These are phyloP conservation scores for Ascocoryne sarcoides DNA, from an alignment of 2,329 filamentous ascomycete genomes.

Conservation along the genomic window DNA sequence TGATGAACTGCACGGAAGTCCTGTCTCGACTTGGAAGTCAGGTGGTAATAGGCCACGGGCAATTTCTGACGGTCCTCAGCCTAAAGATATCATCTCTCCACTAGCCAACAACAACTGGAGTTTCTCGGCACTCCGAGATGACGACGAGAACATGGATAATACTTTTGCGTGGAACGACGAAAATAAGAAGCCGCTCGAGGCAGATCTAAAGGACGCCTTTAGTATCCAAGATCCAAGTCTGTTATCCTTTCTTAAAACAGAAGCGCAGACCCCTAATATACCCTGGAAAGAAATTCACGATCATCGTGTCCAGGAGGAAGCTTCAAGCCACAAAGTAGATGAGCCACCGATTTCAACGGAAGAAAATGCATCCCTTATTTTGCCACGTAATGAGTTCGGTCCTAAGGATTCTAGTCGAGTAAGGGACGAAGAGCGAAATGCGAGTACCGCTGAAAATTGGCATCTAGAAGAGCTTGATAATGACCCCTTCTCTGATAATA, in stretches of 20 bases:
- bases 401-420: constrained; percentile 10
- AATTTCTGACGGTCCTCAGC: constrained; percentile 46
- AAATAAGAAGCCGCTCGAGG: neutral
- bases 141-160: neutral
- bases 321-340: constrained; percentile 10
- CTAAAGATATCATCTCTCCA: constrained; percentile 37
- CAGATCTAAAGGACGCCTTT: neutral
- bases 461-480: constrained; percentile 17
- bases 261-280: neutral
- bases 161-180: neutral
- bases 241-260: no score
- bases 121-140: constrained; percentile 36
- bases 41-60: constrained; percentile 37
- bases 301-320: constrained; percentile 11
- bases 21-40: neutral
- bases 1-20: neutral
- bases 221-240: no score
- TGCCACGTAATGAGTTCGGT: neutral
- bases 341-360: neutral
- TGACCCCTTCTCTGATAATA: constrained; percentile 18
- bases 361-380: neutral
- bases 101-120: constrained; percentile 55
- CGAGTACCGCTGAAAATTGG: constrained; percentile 10
- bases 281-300: constrained; percentile 14
- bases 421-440: constrained; percentile 15